Evolutionary conservation across 257 asterid species (phyloP).

Genomic region (Gentiana macrophylla): DNA sequence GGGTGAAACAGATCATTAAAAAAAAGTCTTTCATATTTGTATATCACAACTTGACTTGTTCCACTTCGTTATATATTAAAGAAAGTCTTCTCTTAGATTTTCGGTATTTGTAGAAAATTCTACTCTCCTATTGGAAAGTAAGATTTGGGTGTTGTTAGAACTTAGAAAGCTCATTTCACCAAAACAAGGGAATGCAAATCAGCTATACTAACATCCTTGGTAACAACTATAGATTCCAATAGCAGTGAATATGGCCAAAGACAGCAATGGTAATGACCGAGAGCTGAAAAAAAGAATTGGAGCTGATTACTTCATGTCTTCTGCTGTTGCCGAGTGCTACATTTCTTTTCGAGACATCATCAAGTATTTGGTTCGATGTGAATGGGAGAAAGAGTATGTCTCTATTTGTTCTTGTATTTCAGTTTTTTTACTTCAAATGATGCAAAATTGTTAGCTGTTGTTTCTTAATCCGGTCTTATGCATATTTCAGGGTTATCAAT

Average conservation of each 20-base stretch:
- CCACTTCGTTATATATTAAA: no score
- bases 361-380: constrained; percentile 53
- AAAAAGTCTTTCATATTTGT: no score
- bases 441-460: neutral
- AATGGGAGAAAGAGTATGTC: constrained; percentile 64
- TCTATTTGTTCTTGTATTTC: neutral
- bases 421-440: neutral
- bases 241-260: constrained; percentile 96
- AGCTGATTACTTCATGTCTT: constrained; percentile 65
- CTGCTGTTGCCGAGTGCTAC: constrained; percentile 89
- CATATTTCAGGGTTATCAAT: constrained; percentile 60
- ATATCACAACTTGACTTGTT: no score
- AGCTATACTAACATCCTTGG: neutral
- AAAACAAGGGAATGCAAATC: neutral
- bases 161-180: no score
- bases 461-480: neutral
- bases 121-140: no score
- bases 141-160: no score
- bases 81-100: no score
- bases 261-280: constrained; percentile 74
- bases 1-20: no score
- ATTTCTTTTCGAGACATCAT: constrained; percentile 75
- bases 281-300: constrained; percentile 77
- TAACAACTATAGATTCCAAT: constrained; percentile 59
- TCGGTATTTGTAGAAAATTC: no score